A percentile compares a stretch with the other conserved stretches of the same genome.
These are phyloP conservation scores for Huntiella bhutanensis DNA, from an alignment of 2,329 filamentous ascomycete genomes.

Conservation along the genomic window DNA sequence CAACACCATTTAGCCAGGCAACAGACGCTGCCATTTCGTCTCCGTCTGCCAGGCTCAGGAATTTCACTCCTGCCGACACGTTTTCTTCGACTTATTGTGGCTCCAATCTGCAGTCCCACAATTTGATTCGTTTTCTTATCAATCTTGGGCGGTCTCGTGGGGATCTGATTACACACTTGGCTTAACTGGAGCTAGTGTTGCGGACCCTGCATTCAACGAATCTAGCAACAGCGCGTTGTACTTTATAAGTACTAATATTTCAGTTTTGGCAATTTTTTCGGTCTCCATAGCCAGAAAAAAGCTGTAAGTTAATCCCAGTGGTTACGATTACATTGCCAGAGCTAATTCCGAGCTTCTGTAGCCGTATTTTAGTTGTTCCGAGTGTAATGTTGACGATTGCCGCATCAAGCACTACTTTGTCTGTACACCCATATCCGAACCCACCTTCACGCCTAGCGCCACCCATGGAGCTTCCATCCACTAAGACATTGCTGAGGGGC, in stretches of 20 bases:
- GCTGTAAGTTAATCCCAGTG: not conserved
- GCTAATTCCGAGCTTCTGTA: not conserved
- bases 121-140: conserved; percentile 6
- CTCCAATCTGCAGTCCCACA: no score
- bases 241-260: conserved; percentile 1
- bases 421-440: not conserved
- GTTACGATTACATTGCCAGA: not conserved
- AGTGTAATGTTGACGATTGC: not conserved
- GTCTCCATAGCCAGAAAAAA: not conserved
- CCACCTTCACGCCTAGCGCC: not conserved
- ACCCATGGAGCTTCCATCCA: conserved; percentile 5
- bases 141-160: conserved; percentile 6
- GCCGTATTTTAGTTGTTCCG: not conserved
- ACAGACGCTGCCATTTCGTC: no score
- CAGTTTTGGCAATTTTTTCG: not conserved
- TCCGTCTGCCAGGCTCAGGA: no score
- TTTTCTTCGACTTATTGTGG: no score
- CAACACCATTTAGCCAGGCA: no score
- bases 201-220: not conserved
- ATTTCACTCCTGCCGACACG: no score
- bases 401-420: conserved; percentile 1
- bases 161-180: conserved; percentile 8
- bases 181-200: no score
- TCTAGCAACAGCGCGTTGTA: conserved; percentile 4
- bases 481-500: conserved; percentile 8